These are phyloP conservation scores for Ganoderma lucidum DNA, from an alignment of 1,284 basidiomycete species.

Conservation along the genomic window DNA sequence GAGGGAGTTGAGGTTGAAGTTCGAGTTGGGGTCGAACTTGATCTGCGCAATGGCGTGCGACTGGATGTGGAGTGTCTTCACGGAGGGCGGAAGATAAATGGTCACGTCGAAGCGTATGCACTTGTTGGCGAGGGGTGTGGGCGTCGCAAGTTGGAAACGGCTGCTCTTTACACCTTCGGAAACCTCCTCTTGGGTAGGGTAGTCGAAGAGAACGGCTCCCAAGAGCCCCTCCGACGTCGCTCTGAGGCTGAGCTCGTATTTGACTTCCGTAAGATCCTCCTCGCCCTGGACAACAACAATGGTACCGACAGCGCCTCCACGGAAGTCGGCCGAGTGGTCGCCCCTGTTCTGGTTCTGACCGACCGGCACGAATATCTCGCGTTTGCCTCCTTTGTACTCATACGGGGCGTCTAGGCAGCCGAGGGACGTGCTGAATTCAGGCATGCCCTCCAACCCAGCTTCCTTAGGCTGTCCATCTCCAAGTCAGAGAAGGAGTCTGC, in stretches of 20 bases:
- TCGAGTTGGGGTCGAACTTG: conserved; percentile 54
- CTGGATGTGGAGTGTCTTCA: conserved; percentile 55
- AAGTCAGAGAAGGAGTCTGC: not conserved
- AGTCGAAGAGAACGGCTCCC: conserved; percentile 44
- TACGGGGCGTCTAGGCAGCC: conserved; percentile 54
- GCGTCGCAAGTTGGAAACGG: conserved; percentile 46
- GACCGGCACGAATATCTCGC: conserved; percentile 49
- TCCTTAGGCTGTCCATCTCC: conserved; percentile 48
- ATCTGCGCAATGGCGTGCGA: conserved; percentile 54
- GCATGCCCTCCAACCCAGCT: conserved; percentile 62
- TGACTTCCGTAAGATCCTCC: conserved; percentile 49
- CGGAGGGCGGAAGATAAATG: conserved; percentile 55
- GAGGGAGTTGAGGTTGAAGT: conserved; percentile 51
- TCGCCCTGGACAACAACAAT: conserved; percentile 54
- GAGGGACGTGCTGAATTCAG: conserved; percentile 59
- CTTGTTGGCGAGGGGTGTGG: conserved; percentile 30
- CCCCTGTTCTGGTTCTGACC: conserved; percentile 38
- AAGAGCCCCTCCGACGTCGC: conserved; percentile 51
- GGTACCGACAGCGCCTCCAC: conserved; percentile 58
- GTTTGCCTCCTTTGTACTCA: conserved; percentile 51
- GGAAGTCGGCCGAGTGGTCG: conserved; percentile 56
- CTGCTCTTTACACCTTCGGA: conserved; percentile 45
- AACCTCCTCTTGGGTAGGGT: conserved; percentile 43
- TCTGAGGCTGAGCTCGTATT: conserved; percentile 57
- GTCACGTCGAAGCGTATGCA: conserved; percentile 66